Base-by-base conservation (phyloP, 306 rosid species). In the Glycine soja region DNA sequence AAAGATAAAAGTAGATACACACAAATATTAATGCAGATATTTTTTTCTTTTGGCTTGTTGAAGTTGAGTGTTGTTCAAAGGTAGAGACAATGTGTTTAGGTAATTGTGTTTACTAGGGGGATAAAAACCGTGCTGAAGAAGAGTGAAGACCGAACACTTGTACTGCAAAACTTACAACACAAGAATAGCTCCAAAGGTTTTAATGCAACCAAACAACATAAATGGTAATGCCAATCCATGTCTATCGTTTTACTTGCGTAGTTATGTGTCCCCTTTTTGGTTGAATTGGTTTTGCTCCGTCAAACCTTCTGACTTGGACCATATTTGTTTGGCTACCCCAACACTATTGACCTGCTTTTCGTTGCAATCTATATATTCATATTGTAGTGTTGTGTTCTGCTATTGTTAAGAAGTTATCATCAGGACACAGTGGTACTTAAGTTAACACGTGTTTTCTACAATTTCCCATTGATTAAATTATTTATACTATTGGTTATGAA, bases 121-220 rank as follows among this genome's bases (percentile, higher is more conserved):
- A 62, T 64, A 72, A 72, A 68, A 78, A 36, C 45, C 38, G 50
- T 36, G 67, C 59, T 19, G 40, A 36, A 36, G 30, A 24, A 24
- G 40, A 36, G 40, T 36, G 34, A 69, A 54, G 36, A 63, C 47
- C 9, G 45, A 51, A 59, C 34, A 62, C 24, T 59, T 51, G 82
- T 82, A 70, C 68, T 30, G 82, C 83, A 42, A 66, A 58, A 24
- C 77, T 30, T 11, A 48, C 64, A 58, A 54, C 48, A 65, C 81
- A 59, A 78, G 16, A 84, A 81, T 83, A 78, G 81, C 69, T 45
- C 68, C 77, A 14, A 67, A 57, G 72, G 66, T 70, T 72, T 82
- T 76, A 79, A 84, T 85, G 76, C 85, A 80, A 77, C 85, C 81
- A 77, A 90, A 81, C 88, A 61, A 58, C 80, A 78, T 47, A 50